Base-by-base conservation (phyloP, 495 filamentous ascomycete species). In the Entonaema liquescens region DNA sequence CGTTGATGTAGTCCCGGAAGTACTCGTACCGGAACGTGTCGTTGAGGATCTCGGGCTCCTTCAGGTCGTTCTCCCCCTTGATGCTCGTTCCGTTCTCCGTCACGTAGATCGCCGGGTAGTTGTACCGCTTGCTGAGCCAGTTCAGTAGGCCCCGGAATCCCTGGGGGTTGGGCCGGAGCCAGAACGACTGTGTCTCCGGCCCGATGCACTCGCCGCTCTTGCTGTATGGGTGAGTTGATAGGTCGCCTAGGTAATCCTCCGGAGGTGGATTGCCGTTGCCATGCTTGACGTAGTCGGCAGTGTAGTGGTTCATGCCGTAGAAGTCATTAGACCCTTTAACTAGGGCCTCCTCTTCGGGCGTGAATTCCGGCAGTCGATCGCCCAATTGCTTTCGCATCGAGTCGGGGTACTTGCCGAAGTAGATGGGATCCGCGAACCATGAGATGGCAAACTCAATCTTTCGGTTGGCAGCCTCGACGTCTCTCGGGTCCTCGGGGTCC, bases 251-350 rank as follows among this genome's bases (percentile, higher is more conserved):
- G 80, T 89, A 88, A 79, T 94, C 91, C 54, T 91, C 84, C 26
- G 78, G 76, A 0, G 88, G 84, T 3, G 91, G 77, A 31, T 82
- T 76, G 40, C 83, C 80, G 11, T 82, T 82, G 78, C 89, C 88
- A 80, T 92, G 89, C 76, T 88, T 89, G 81, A 93, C 89, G 82
- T 90, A 94, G 84, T 92, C 91, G 73, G 90, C 89, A 60, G 91
- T 92, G 83, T 93, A 93, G 82, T 92, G 90, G 83, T 93, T 93
- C 90, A 93, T 92, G 68, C 91, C 90, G 79, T 93, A 92, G 78
- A 93, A 93, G 80, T 93, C 90, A 76, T 92, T 93, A 77, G 88
- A 91, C 42, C 90, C 91, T 57, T 90, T 84, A 47, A 93, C 87
- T 7, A 93, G 83, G 3, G 86, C 87, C 7, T 85, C 74, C 70